These are phyloP conservation scores for Exobasidium rhododendri DNA, from an alignment of 1,284 basidiomycete genomes.

Conservation along the genomic window DNA sequence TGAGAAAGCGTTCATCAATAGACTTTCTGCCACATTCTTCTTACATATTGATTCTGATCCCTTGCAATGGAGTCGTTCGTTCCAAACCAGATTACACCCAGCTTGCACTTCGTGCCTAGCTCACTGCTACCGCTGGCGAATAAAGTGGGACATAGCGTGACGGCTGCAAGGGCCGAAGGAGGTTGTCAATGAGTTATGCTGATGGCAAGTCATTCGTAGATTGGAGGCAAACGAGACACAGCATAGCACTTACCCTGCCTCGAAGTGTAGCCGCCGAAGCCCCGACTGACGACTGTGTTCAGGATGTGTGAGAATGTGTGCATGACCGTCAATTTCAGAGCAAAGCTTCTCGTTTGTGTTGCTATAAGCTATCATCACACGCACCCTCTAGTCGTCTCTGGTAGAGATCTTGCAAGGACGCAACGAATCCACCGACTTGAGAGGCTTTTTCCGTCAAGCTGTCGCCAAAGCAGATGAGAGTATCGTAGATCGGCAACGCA, in stretches of 20 bases:
- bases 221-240: background rate
- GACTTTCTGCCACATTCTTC: no score
- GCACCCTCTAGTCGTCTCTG: background rate
- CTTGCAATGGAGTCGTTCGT: constrained; percentile 5
- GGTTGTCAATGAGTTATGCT: no score
- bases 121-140: background rate
- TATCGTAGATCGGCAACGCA: background rate
- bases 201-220: no score
- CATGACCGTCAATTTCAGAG: background rate
- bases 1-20: no score
- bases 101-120: background rate
- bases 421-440: constrained; percentile 4
- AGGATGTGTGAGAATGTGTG: no score
- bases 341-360: no score
- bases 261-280: constrained; percentile 6
- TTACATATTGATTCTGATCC: background rate
- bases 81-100: constrained; percentile 4
- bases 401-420: constrained; percentile 3
- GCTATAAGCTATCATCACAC: no score
- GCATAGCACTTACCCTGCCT: constrained; percentile 1
- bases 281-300: constrained; percentile 3
- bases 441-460: constrained; percentile 4
- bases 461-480: constrained; percentile 10
- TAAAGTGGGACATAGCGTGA: background rate
- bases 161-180: background rate